These are phyloP conservation scores for Barnettozyma wickerhamii DNA, from an alignment of 805 yeast species.

Conservation along the genomic window DNA sequence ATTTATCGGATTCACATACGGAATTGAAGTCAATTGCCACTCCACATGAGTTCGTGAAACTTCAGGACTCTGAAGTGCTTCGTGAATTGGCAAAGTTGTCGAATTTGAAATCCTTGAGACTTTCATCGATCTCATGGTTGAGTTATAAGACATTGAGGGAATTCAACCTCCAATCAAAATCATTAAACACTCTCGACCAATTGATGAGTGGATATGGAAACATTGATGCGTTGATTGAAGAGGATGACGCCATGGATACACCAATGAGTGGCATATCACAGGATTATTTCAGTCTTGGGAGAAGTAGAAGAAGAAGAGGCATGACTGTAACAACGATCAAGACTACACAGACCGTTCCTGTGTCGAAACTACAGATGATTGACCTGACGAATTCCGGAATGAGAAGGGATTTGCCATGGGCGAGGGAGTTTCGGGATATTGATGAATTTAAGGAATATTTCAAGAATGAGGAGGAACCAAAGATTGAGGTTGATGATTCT, in stretches of 20 bases:
- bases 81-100: constrained; percentile 29
- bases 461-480: constrained; percentile 13
- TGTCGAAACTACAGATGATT: constrained; percentile 17
- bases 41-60: constrained; percentile 18
- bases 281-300: background rate
- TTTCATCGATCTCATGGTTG: constrained; percentile 46
- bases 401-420: constrained; percentile 46
- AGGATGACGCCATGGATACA: constrained; percentile 8
- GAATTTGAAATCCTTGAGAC: constrained; percentile 29
- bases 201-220: background rate
- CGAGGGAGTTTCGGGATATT: constrained; percentile 14
- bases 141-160: constrained; percentile 34
- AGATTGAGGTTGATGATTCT: constrained; percentile 4
- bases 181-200: constrained; percentile 3
- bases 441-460: constrained; percentile 18
- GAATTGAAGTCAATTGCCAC: constrained; percentile 16
- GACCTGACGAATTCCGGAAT: constrained; percentile 48
- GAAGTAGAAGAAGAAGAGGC: background rate
- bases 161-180: constrained; percentile 21
- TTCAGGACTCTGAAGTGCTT: constrained; percentile 23
- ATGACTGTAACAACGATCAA: background rate
- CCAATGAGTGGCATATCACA: too few relatives aligned
- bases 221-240: background rate
- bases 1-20: constrained; percentile 21
- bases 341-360: background rate